Evolutionary conservation across 2,329 filamentous ascomycete species (phyloP), one percentile per base, ranked within the genome.

Genomic region (Aspergillus fischeri): DNA sequence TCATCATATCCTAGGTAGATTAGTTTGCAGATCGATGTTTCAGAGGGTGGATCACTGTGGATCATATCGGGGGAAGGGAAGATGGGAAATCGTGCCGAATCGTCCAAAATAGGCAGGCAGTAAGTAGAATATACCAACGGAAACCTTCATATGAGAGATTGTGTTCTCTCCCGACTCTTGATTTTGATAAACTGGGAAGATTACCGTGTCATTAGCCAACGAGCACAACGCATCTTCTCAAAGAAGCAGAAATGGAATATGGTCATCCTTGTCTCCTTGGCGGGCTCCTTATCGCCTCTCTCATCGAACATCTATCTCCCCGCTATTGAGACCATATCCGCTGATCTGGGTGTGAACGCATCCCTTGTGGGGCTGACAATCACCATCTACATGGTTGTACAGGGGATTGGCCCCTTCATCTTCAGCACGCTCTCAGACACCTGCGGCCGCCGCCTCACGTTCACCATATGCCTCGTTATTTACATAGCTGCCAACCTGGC

Each of bases 391-490:
- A 77, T 81, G 67, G 72, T 82, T 51, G 69, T 81, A 3, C 81
- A 83, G 67, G 81, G 78, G 5, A 65, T 83, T 17, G 75, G 78
- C 3, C 80, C 81, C 0, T 70, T 76, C 3, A 70, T 83, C 52
- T 82, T 78, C 76, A 78, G 77, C 7, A 74, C 79, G 0, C 67
- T 83, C 8, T 79, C 80, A 0, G 81, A 83, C 60, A 69, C 70
- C 0, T 59, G 76, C 5, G 81, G 81, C 0, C 74, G 81, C 3
- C 73, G 80, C 14, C 69, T 72, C 0, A 73, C 77, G n/a, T 81
- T 78, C 55, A 71, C 76, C 14, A 73, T 72, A 25, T 78, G 78
- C 1, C 78, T 83, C 35, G 32, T 70, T 24, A 74, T 83, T 9
- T 83, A 81, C 53, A 73, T 80, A 3, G 56, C 73, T 7, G 72